Percentiles rank a stretch among this genome's conserved stretches.
These are phyloP conservation scores for Apiotrichum laibachii DNA, from an alignment of 1,284 basidiomycete genomes.

Conservation along the genomic window DNA sequence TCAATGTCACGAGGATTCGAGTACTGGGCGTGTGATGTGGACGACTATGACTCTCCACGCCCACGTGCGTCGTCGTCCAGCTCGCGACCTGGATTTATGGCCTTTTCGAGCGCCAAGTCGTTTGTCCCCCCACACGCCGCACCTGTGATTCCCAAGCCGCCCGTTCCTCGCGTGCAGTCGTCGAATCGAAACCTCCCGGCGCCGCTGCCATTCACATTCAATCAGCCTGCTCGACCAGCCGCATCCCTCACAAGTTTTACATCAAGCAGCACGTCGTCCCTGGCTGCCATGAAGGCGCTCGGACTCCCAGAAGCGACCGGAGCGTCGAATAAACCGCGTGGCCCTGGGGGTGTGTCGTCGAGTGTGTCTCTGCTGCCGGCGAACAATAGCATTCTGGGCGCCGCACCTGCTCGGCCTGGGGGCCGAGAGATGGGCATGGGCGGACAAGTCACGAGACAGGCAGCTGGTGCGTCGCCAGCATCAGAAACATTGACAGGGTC, in stretches of 20 bases:
- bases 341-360: background rate
- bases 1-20: conserved; percentile 43
- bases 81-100: conserved; percentile 13
- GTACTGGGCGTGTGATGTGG: conserved; percentile 47
- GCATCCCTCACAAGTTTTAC: conserved; percentile 33
- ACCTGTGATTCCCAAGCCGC: conserved; percentile 23
- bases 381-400: background rate
- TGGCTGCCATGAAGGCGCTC: conserved; percentile 35
- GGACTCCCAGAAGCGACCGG: conserved; percentile 3
- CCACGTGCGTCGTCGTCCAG: conserved; percentile 16
- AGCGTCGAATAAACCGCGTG: too few relatives aligned
- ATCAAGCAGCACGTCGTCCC: conserved; percentile 25
- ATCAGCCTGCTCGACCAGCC: conserved; percentile 18
- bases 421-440: too few relatives aligned
- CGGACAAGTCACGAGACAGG: too few relatives aligned
- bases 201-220: conserved; percentile 44
- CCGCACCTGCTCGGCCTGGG: background rate
- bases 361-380: background rate
- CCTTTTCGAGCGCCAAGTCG: conserved; percentile 17
- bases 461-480: too few relatives aligned
- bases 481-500: too few relatives aligned
- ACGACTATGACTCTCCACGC: conserved; percentile 42
- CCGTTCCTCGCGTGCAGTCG: conserved; percentile 32
- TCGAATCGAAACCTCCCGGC: conserved; percentile 36
- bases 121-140: conserved; percentile 8